Base-by-base conservation (phyloP, 768 basidiomycete genomes). In the Trichaptum fuscoviolaceum region DNA sequence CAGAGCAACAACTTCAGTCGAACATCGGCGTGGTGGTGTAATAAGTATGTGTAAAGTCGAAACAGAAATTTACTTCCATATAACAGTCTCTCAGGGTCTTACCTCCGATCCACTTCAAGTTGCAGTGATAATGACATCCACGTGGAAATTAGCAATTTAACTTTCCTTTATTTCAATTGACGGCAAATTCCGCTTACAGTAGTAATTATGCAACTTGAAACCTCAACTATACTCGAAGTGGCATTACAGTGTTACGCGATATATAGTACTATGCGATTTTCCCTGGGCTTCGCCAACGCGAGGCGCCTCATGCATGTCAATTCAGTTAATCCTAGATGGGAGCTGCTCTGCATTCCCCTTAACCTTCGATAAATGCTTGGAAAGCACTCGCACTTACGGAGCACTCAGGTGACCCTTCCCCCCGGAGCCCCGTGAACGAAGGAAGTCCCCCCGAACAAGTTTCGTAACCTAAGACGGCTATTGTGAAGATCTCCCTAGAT, bases 121-220 rank as follows among this genome's bases (percentile, higher is more conserved):
- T n/a, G n/a, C n/a, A n/a, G n/a, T 30, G 30, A 15, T 52, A 52
- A 52, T 52, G 42, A 52, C 42, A 5, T 52, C 42, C 42, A 52
- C 42, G 42, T 52, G 42, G 42, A 52, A 52, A 52, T 52, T 52
- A 52, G 42, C 42, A 52, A 52, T 52, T 52, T 52, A 52, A 52
- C 42, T 52, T 52, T 52, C 42, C 42, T 12, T 52, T 52, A 15
- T 52, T 20, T 52, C 6, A 52, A 52, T 12, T 15, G 15, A 52
- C 42, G 42, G 42, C 42, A 15, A 12, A 15, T 52, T 52, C 42
- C 42, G 42, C 3, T 6, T 15, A 52, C 20, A 20, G 30, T 30
- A 30, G 2, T 30, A 3, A 30, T 30, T 52, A 52, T 52, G 5
- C 42, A 52, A n/a, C n/a, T n/a, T n/a, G n/a, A n/a, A 52, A 52